Conservation (phyloP, 371 early-diverging fungal species). For the Entomophthora muscae region DNA sequence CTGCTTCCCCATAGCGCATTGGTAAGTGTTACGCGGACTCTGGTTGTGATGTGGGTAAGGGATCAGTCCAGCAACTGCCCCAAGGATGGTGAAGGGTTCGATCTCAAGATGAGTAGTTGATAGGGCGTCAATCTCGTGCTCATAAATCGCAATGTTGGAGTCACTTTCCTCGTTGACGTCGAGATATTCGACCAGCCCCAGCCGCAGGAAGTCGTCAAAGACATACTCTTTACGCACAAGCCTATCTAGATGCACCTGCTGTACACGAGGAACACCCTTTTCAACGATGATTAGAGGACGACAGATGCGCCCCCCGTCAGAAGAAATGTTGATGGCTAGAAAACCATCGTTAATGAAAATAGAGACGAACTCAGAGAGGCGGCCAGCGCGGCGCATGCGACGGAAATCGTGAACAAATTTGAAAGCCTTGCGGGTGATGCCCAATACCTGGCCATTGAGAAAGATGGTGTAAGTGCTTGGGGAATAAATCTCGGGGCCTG, state of each 20-base stretch:
- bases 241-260: constrained; percentile 46
- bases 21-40: constrained; percentile 97
- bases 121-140: constrained; percentile 58
- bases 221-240: constrained; percentile 39
- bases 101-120: constrained; percentile 96
- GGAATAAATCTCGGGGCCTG: constrained; percentile 66
- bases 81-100: constrained; percentile 92
- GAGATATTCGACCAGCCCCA: constrained; percentile 95
- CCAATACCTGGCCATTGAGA: constrained; percentile 84
- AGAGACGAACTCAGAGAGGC: constrained; percentile 81
- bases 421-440: constrained; percentile 60
- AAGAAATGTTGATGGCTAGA: constrained; percentile 76
- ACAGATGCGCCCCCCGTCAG: constrained; percentile 98
- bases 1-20: constrained; percentile 99
- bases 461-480: constrained; percentile 63
- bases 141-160: constrained; percentile 82
- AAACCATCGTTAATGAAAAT: constrained; percentile 79
- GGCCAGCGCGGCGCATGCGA: constrained; percentile 66
- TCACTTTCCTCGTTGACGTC: constrained; percentile 99
- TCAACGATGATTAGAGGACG: constrained; percentile 96
- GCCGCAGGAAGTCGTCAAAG: constrained; percentile 81
- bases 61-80: constrained; percentile 97
- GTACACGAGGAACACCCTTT: constrained; percentile 50
- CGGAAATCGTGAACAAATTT: constrained; percentile 72
- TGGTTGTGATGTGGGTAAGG: constrained; percentile 99